phyloP scores from a whole-genome alignment of 169 alveolate species.

The Eimeria maxima region DNA sequence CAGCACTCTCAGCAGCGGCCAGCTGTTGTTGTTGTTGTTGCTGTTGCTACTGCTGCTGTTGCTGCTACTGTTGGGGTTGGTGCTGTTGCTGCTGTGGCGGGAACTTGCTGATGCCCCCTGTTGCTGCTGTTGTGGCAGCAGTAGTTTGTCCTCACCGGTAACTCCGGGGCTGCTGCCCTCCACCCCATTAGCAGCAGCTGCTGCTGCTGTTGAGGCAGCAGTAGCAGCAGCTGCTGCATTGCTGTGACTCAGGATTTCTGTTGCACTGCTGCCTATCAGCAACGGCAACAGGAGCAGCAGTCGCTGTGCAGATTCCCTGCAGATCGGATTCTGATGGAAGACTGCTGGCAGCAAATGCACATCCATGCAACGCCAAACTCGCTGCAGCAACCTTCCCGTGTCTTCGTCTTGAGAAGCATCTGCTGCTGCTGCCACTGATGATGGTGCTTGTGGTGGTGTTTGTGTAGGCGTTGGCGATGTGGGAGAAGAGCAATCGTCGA shows the following conservation, averaged over 20 bases:
- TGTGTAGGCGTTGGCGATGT: background rate
- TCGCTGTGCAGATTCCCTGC: slow-evolving; percentile 48
- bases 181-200: background rate
- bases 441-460: background rate
- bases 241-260: slow-evolving; percentile 61
- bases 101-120: slow-evolving; percentile 16
- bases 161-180: no score
- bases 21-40: slow-evolving; percentile 30
- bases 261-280: slow-evolving; percentile 75
- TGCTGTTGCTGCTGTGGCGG: background rate
- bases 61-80: background rate
- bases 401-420: background rate
- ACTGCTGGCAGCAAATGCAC: slow-evolving; percentile 60
- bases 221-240: slow-evolving; percentile 49
- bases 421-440: slow-evolving; percentile 31
- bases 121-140: slow-evolving; percentile 41
- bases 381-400: slow-evolving; percentile 48
- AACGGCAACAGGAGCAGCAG: slow-evolving; percentile 54
- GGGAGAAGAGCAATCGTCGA: slow-evolving; percentile 5
- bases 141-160: background rate
- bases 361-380: slow-evolving; percentile 49
- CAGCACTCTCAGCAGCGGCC: slow-evolving; percentile 79
- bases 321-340: slow-evolving; percentile 23
- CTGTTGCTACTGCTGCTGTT: slow-evolving; percentile 2
- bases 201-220: slow-evolving; percentile 22